These are phyloP conservation scores for Aspergillus uvarum DNA, from an alignment of 2,329 filamentous ascomycete genomes.

Conservation along the genomic window DNA sequence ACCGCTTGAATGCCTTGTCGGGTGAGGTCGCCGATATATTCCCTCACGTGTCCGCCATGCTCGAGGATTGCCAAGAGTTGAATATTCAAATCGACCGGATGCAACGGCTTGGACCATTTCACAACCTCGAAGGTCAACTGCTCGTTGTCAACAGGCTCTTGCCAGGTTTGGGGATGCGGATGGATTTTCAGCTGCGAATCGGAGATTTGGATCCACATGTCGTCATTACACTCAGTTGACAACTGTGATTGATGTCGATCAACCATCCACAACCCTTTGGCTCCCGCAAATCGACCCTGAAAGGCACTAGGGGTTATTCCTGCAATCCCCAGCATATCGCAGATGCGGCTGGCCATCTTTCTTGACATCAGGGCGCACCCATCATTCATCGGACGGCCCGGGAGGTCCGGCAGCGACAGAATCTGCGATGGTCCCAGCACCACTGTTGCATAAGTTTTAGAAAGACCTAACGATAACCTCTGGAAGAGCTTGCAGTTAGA, in stretches of 20 bases:
- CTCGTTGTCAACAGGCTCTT: conserved; percentile 36
- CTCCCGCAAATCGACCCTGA: conserved; percentile 59
- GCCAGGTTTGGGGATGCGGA: conserved; percentile 39
- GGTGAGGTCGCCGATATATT: conserved; percentile 46
- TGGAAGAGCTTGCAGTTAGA: conserved; percentile 48
- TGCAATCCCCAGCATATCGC: conserved; percentile 42
- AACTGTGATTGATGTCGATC: conserved; percentile 39
- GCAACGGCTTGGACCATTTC: conserved; percentile 47
- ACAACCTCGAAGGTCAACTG: conserved; percentile 60
- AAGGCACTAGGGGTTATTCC: conserved; percentile 51
- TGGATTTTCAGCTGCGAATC: conserved; percentile 60
- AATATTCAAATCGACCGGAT: conserved; percentile 51
- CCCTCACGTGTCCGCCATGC: conserved; percentile 49
- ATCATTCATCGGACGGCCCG: conserved; percentile 45
- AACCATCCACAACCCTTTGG: conserved; percentile 63
- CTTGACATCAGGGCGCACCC: conserved; percentile 58
- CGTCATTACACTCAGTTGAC: conserved; percentile 25
- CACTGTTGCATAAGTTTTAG: conserved; percentile 45
- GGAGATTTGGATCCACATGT: conserved; percentile 57
- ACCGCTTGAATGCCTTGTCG: conserved; percentile 36
- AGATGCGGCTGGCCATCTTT: conserved; percentile 49
- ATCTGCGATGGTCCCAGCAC: conserved; percentile 39
- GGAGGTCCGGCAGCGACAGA: conserved; percentile 32
- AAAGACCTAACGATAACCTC: conserved; percentile 44
- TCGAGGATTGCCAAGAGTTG: conserved; percentile 58